Percentiles rank a stretch among this genome's conserved stretches.
phyloP scores from a whole-genome alignment of 805 yeast species.

The Kuraishia cidri region DNA sequence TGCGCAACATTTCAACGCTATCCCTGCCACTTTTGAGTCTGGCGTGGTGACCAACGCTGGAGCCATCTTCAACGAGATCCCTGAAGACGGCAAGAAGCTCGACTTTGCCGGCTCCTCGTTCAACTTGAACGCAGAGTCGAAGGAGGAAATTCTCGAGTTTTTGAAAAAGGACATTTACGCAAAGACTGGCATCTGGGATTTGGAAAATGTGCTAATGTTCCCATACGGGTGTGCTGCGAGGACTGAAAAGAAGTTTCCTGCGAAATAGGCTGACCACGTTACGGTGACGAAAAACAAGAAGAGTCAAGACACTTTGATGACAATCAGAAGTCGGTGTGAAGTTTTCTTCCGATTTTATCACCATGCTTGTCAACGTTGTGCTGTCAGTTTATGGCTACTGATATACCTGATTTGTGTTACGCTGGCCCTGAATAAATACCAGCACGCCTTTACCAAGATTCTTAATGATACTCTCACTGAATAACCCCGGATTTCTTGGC shows the following conservation, averaged over 20 bases:
- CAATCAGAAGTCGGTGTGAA: too few species aligned
- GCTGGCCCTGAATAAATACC: too few species aligned
- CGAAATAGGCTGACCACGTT: too few species aligned
- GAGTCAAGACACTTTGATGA: too few species aligned
- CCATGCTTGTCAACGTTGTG: too few species aligned
- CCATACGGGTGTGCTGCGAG: slow-evolving; percentile 43
- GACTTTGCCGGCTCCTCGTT: slow-evolving; percentile 63
- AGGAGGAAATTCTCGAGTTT: slow-evolving; percentile 56
- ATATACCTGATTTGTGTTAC: too few species aligned
- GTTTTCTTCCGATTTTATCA: too few species aligned
- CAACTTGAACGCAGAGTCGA: slow-evolving; percentile 54
- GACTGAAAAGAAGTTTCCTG: slow-evolving; percentile 20
- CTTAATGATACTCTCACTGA: too few species aligned
- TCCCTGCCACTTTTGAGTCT: slow-evolving; percentile 30
- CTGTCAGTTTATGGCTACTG: too few species aligned
- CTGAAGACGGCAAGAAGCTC: slow-evolving; percentile 26
- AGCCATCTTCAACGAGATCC: slow-evolving; percentile 38
- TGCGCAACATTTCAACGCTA: slow-evolving; percentile 40
- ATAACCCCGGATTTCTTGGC: too few species aligned
- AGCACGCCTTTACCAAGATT: too few species aligned
- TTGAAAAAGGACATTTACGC: slow-evolving; percentile 57
- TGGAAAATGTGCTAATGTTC: slow-evolving; percentile 48
- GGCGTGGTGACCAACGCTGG: slow-evolving; percentile 42
- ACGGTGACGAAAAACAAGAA: too few species aligned
- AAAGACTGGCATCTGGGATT: slow-evolving; percentile 68